phyloP scores from a whole-genome alignment of 2,329 filamentous ascomycete genomes.

The Albifimbria verrucaria region DNA sequence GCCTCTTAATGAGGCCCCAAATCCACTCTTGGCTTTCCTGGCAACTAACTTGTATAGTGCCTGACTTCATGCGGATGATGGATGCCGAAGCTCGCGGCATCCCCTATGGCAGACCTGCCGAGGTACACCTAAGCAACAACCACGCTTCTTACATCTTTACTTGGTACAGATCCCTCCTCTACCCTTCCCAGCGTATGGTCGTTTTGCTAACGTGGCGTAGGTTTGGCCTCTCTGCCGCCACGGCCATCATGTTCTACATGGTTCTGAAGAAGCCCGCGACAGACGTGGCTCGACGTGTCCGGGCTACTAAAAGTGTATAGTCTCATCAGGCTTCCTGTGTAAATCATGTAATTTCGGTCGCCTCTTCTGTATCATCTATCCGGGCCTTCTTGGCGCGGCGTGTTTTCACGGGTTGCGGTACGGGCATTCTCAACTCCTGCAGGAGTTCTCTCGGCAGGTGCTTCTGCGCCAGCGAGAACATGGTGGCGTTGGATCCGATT shows the following conservation, averaged over 20 bases:
- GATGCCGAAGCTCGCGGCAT: conserved; percentile 77
- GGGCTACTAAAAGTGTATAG: conserved; percentile 74
- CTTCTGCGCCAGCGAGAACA: conserved; percentile 81
- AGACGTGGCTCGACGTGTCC: conserved; percentile 68
- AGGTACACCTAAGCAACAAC: conserved; percentile 93
- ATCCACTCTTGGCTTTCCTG: conserved; percentile 1
- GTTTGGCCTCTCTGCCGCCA: conserved; percentile 83
- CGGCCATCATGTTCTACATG: conserved; percentile 95
- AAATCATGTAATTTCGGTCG: conserved; percentile 30
- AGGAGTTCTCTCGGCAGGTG: conserved; percentile 78
- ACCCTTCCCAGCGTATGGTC: conserved; percentile 1
- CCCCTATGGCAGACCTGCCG: conserved; percentile 81
- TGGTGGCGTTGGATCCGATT: conserved; percentile 65
- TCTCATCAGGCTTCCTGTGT: conserved; percentile 9
- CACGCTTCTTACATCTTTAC: conserved; percentile 99
- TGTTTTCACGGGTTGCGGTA: conserved; percentile 49
- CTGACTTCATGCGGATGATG: conserved; percentile 73
- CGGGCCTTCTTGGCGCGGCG: conserved; percentile 31
- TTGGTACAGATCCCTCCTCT: conserved; percentile 60
- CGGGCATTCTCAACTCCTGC: conserved; percentile 74
- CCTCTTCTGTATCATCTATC: conserved; percentile 29
- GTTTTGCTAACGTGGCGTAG: conserved; percentile 40
- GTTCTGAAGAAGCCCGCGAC: conserved; percentile 82
- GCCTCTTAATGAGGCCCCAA: conserved; percentile 13
- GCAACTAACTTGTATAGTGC: conserved; percentile 48